phyloP scores from a whole-genome alignment of 2,329 filamentous ascomycete species.

The Orbilia javanica region DNA sequence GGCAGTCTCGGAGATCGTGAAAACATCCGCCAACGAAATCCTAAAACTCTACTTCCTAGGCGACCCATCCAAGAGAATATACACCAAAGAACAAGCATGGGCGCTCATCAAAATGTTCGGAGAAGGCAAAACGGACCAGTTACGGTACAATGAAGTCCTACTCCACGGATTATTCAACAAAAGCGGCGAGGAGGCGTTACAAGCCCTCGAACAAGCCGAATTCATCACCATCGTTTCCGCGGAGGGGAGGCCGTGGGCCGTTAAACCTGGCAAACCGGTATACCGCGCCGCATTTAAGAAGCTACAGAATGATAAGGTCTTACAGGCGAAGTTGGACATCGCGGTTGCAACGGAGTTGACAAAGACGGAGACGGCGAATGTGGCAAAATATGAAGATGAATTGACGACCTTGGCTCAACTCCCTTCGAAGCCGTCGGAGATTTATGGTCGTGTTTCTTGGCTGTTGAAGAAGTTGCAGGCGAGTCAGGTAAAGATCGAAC shows the following conservation, averaged over 20 bases:
- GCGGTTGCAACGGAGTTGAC: constrained; percentile 67
- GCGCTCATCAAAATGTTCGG: constrained; percentile 83
- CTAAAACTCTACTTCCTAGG: constrained; percentile 90
- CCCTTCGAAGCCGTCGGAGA: constrained; percentile 66
- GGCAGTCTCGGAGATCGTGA: constrained; percentile 88
- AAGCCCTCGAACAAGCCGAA: constrained; percentile 84
- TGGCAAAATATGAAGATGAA: constrained; percentile 70
- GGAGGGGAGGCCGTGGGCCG: constrained; percentile 81
- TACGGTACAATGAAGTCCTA: constrained; percentile 88
- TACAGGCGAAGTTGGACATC: constrained; percentile 64
- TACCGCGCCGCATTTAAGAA: constrained; percentile 84
- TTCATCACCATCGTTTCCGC: constrained; percentile 80
- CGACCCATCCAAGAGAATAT: constrained; percentile 72
- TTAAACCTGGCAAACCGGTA: constrained; percentile 86
- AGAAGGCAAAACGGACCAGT: constrained; percentile 68
- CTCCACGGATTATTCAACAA: constrained; percentile 80
- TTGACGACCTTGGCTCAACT: constrained; percentile 67
- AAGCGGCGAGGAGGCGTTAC: constrained; percentile 80
- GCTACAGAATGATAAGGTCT: constrained; percentile 60
- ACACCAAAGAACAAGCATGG: constrained; percentile 91
- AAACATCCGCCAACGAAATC: constrained; percentile 89
- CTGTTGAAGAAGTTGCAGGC: constrained; percentile 68
- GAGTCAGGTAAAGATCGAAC: constrained; percentile 69
- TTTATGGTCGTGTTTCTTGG: constrained; percentile 67
- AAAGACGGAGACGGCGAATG: constrained; percentile 67